phyloP scores from a whole-genome alignment of 768 basidiomycete species.

The Pleurotus ostreatus region DNA sequence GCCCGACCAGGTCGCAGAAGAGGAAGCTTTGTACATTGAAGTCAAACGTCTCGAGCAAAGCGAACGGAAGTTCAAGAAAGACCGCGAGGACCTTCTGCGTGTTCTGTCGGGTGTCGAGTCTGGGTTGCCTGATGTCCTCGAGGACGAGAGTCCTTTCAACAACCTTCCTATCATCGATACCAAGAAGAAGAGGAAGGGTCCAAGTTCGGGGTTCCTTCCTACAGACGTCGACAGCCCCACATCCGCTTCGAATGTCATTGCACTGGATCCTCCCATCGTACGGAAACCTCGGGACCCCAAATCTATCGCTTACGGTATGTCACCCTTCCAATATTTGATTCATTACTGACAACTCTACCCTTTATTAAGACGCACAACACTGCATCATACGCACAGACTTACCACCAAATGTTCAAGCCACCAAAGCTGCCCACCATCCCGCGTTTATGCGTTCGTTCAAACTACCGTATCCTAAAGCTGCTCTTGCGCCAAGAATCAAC shows the following conservation, averaged over 20 bases:
- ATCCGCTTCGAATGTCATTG: slow-evolving; percentile 34
- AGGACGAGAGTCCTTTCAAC: slow-evolving; percentile 46
- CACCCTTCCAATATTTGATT: neutral
- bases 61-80: slow-evolving; percentile 82
- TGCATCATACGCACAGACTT: slow-evolving; percentile 72
- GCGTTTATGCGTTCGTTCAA: slow-evolving; percentile 86
- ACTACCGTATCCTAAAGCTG: slow-evolving; percentile 73
- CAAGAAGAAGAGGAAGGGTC: slow-evolving; percentile 54
- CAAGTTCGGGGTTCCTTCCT: neutral
- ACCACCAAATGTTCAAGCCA: slow-evolving; percentile 44
- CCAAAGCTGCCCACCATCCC: slow-evolving; percentile 76
- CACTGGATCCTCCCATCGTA: slow-evolving; percentile 27
- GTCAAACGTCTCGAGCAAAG: slow-evolving; percentile 93
- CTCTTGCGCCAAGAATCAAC: slow-evolving; percentile 70
- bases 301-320: slow-evolving; percentile 56
- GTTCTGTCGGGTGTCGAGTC: slow-evolving; percentile 85
- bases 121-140: slow-evolving; percentile 70
- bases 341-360: slow-evolving; percentile 12
- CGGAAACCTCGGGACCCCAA: slow-evolving; percentile 49
- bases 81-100: slow-evolving; percentile 83
- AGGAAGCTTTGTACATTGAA: slow-evolving; percentile 92
- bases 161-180: slow-evolving; percentile 39
- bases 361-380: slow-evolving; percentile 52
- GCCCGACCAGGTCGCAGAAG: slow-evolving; percentile 85
- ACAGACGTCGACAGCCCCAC: slow-evolving; percentile 45